Conservation (phyloP, 768 basidiomycete genomes). For the Russula virescens region DNA sequence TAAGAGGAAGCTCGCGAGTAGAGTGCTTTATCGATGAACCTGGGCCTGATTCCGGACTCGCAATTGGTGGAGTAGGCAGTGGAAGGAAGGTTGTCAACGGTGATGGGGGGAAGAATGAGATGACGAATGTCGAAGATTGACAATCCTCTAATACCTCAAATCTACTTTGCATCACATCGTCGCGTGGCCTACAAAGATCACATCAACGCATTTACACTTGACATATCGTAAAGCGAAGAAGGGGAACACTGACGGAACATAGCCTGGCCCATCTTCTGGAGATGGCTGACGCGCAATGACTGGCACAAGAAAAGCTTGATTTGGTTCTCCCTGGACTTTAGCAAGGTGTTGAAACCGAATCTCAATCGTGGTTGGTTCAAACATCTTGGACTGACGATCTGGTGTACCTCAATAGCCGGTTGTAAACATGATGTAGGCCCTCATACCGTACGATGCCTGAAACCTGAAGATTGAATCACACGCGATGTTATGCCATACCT, state of each 20-base stretch:
- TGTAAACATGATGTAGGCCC: too few species aligned
- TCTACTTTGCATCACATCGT: slow-evolving; percentile 5
- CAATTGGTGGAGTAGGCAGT: not conserved
- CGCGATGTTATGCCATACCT: slow-evolving; percentile 9
- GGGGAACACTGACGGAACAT: not conserved
- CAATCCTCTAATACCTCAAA: not conserved
- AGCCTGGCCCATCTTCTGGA: slow-evolving; percentile 2
- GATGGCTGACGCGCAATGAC: not conserved
- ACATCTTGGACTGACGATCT: slow-evolving; percentile 3
- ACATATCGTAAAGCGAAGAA: too few species aligned
- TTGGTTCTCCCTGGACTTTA: not conserved
- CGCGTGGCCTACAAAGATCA: not conserved
- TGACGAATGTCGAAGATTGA: slow-evolving; percentile 9
- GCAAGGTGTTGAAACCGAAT: slow-evolving; percentile 7
- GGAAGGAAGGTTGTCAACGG: not conserved
- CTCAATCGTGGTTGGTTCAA: slow-evolving; percentile 7
- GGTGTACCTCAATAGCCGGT: not conserved
- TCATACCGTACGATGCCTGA: slow-evolving; percentile 8
- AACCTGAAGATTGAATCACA: slow-evolving; percentile 14
- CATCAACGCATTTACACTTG: not conserved
- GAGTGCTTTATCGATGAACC: not conserved
- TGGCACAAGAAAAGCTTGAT: not conserved
- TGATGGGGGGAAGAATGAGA: slow-evolving; percentile 7
- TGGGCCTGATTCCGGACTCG: not conserved
- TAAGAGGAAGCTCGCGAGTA: not conserved